Base-by-base conservation (phyloP, 106 monocot species). In the Alisma plantagoaquatica region DNA sequence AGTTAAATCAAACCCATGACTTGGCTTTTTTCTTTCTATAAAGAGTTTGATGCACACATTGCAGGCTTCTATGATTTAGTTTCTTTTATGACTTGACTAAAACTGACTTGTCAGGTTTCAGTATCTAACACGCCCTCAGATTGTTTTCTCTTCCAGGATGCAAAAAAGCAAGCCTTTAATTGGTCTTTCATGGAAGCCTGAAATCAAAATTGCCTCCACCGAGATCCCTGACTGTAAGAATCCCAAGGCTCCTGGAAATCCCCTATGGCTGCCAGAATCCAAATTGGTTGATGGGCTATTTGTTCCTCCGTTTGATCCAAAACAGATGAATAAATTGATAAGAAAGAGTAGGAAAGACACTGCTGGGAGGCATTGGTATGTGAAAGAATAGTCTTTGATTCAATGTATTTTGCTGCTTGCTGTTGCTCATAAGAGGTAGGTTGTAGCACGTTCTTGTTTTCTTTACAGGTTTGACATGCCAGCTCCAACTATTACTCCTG, bases 381-480 rank as follows among this genome's bases (percentile, higher is more conserved):
- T 69, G 2, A 10, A 58, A 55, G 15, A 19, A 12, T n/a, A 19
- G 41, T 6, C 6, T 38, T 11, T 57, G 29, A 54, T 18, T 47
- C 23, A 38, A 38, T 38, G n/a, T 12, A 33, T 35, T 2, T 33
- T 11, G 27, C 8, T 20, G 33, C 7, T 20, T 21, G 14, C 67
- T 50, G 14, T 25, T 41, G 16, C 20, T 12, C 7, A 1, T 31
- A 10, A 27, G 29, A 16, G 35, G 5, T 26, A 11, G 54, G 44
- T 44, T 35, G 31, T 71, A 5, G 31, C 46, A 41, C 62, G 0
- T 60, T 5, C 8, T 20, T 48, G 21, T 45, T 7, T 49, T 3
- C 32, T 35, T 23, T 24, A 20, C 56, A 96, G 94, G 94, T 96
- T 96, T 57, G 94, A 89, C 28, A 96, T 96, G 88, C 81, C 94